phyloP scores from a whole-genome alignment of 2,329 filamentous ascomycete genomes.

The Xylaria sp. region DNA sequence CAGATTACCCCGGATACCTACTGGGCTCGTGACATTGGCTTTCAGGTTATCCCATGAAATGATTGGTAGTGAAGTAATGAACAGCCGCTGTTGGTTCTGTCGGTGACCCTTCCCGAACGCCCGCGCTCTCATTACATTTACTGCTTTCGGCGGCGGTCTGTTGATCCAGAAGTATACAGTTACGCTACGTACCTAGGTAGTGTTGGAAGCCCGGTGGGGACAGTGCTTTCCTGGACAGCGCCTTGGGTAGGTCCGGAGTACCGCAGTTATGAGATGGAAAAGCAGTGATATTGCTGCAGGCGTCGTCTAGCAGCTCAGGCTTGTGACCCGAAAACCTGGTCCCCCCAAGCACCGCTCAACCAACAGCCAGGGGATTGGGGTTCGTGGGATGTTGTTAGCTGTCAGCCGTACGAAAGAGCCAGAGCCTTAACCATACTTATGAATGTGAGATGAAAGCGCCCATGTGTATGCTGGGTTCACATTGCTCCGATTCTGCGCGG shows the following conservation, averaged over 20 bases:
- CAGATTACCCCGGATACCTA: conserved; percentile 13
- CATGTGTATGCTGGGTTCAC: neutral
- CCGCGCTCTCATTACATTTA: conserved; percentile 5
- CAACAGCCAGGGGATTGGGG: too few relatives aligned
- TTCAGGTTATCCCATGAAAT: neutral
- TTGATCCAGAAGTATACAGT: neutral
- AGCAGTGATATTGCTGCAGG: conserved; percentile 33
- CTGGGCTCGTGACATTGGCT: conserved; percentile 21
- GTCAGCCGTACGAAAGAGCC: neutral
- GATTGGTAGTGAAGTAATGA: conserved; percentile 20
- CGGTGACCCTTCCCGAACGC: conserved; percentile 25
- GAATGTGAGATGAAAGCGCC: neutral
- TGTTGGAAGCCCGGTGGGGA: neutral
- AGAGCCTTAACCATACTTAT: neutral
- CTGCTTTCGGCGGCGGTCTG: conserved; percentile 7
- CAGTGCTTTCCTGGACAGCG: neutral
- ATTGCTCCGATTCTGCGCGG: neutral
- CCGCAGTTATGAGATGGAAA: conserved; percentile 4
- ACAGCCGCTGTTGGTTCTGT: conserved; percentile 16
- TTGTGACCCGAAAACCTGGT: conserved; percentile 25
- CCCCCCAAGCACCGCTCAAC: neutral
- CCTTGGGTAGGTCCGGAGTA: neutral
- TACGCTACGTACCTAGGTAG: neutral
- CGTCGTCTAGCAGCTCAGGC: conserved; percentile 26
- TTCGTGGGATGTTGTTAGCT: neutral